Conservation (phyloP, 805 yeast genomes). For the Schwanniomyces polymorphus region DNA sequence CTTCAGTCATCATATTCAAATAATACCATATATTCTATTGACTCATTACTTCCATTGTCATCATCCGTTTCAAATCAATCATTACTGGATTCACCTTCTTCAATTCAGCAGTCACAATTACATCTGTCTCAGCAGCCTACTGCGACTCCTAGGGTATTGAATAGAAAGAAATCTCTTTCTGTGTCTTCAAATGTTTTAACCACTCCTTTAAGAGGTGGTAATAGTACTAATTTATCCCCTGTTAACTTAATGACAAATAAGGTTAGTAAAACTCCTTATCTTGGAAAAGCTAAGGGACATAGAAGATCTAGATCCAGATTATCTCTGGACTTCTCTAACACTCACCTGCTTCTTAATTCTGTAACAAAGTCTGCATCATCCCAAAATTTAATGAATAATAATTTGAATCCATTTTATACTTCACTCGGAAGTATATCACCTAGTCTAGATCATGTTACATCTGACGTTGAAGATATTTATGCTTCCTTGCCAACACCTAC, state of each 20-base stretch:
- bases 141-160: constrained; percentile 34
- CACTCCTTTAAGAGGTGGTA: constrained; percentile 35
- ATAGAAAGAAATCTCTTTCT: constrained; percentile 35
- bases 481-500: constrained; percentile 20
- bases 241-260: constrained; percentile 20
- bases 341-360: constrained; percentile 11
- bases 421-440: constrained; percentile 26
- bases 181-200: constrained; percentile 24
- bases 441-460: constrained; percentile 16
- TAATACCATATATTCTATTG: constrained; percentile 30
- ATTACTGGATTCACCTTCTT: constrained; percentile 30
- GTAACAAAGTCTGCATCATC: constrained; percentile 6
- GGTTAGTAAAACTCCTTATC: constrained; percentile 38
- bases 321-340: constrained; percentile 31
- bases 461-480: constrained; percentile 12
- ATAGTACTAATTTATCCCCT: constrained; percentile 17
- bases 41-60: constrained; percentile 36
- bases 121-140: constrained; percentile 2
- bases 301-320: constrained; percentile 41
- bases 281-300: constrained; percentile 29
- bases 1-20: constrained; percentile 16
- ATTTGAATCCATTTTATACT: constrained; percentile 31
- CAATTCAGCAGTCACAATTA: constrained; percentile 12
- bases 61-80: constrained; percentile 37
- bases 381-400: constrained; percentile 5